These are phyloP conservation scores for Closterium sp. DNA, from an alignment of 139 green algal species.

Conservation along the genomic window DNA sequence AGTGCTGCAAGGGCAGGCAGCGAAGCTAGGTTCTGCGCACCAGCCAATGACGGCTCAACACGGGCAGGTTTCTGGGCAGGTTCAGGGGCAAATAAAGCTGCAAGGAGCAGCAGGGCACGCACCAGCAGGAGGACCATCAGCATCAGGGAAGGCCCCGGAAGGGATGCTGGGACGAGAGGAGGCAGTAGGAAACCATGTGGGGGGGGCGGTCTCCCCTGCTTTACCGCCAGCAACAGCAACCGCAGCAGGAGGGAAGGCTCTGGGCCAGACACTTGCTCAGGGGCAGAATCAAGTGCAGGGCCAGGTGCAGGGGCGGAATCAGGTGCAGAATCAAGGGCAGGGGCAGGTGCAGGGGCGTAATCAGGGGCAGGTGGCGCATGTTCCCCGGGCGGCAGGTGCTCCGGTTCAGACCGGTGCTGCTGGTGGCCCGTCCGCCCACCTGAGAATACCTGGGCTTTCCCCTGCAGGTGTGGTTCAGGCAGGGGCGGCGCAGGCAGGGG, in stretches of 20 bases:
- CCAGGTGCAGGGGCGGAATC: neutral
- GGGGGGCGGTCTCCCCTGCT: too few species aligned
- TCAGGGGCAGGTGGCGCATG: neutral
- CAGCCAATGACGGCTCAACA: neutral
- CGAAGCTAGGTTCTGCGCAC: neutral
- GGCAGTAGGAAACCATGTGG: neutral
- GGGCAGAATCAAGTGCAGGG: neutral
- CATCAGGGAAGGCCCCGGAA: neutral
- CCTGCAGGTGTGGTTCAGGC: neutral
- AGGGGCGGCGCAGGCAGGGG: neutral
- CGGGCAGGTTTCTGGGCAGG: neutral
- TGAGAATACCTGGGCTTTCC: neutral
- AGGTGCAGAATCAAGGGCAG: neutral
- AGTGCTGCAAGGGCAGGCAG: neutral
- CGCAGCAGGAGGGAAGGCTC: neutral
- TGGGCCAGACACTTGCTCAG: neutral
- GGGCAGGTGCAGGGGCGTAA: too few species aligned
- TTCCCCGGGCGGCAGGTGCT: neutral
- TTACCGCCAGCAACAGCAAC: neutral
- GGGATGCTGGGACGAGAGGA: neutral
- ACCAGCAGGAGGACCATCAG: neutral
- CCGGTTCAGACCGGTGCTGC: neutral
- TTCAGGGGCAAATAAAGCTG: neutral
- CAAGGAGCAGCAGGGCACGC: neutral
- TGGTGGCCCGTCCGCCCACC: neutral